Percentiles rank a stretch among this genome's conserved stretches.
Conservation (phyloP, 2,329 filamentous ascomycete genomes). For the Alternaria gansuensis region DNA sequence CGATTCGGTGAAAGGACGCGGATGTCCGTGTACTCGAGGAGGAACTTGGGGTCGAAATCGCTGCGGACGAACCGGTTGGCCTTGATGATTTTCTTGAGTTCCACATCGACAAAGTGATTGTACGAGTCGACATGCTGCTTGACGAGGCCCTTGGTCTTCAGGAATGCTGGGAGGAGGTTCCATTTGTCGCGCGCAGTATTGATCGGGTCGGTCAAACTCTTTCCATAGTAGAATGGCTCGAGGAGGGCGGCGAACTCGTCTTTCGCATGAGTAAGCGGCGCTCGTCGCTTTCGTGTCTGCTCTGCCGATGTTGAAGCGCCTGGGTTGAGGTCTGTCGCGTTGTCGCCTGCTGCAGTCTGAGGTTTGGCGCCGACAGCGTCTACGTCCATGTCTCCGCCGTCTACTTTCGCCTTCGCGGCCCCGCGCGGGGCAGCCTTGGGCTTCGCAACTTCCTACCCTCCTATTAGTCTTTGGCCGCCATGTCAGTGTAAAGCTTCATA, state of each 20-base stretch:
- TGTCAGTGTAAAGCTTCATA: conserved; percentile 4
- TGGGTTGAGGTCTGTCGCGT: conserved; percentile 29
- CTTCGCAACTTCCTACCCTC: conserved; percentile 38
- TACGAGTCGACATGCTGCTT: conserved; percentile 99
- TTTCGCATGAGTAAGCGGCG: conserved; percentile 46
- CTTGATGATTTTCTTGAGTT: conserved; percentile 95
- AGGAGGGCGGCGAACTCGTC: conserved; percentile 70
- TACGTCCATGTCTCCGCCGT: conserved; percentile 25
- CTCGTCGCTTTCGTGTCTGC: conserved; percentile 41
- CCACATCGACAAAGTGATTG: conserved; percentile 96
- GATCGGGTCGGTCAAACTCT: conserved; percentile 73
- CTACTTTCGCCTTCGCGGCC: conserved; percentile 35
- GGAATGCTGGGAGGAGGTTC: conserved; percentile 94
- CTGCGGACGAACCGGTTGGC: conserved; percentile 89
- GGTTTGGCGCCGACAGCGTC: conserved; percentile 17
- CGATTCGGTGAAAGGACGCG: conserved; percentile 84
- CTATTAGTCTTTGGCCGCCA: conserved; percentile 18
- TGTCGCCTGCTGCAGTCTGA: conserved; percentile 18
- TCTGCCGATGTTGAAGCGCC: conserved; percentile 36
- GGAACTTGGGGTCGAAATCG: conserved; percentile 92
- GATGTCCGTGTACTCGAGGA: conserved; percentile 90
- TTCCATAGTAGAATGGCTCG: conserved; percentile 75
- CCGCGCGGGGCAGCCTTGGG: conserved; percentile 46
- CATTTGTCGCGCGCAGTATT: conserved; percentile 87
- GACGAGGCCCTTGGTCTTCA: conserved; percentile 95